Conservation (phyloP, 257 asterid genomes). For the Penstemon eatonii region DNA sequence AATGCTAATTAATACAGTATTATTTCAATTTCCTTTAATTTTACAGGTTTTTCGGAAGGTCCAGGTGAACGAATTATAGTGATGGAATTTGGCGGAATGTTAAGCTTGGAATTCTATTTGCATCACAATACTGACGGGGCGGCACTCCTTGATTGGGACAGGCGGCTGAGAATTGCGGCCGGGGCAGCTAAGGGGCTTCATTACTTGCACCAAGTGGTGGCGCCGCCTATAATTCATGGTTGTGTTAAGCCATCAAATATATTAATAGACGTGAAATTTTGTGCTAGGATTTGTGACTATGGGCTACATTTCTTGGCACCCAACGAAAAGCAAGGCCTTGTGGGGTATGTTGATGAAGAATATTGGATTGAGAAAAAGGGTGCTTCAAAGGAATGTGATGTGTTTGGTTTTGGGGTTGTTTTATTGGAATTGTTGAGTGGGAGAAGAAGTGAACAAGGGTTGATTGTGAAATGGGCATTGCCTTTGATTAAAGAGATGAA, state of each 20-base stretch:
- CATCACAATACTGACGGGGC: constrained; percentile 61
- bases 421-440: constrained; percentile 84
- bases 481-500: constrained; percentile 70
- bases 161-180: constrained; percentile 63
- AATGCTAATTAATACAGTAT: not conserved
- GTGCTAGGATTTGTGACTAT: constrained; percentile 65
- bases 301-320: constrained; percentile 70
- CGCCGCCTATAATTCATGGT: constrained; percentile 71
- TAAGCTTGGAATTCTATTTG: constrained; percentile 69
- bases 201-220: constrained; percentile 63
- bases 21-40: not conserved
- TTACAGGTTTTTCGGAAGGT: constrained; percentile 76
- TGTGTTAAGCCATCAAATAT: constrained; percentile 82
- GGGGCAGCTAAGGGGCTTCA: constrained; percentile 71
- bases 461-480: constrained; percentile 64
- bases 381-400: constrained; percentile 72
- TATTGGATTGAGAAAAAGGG: constrained; percentile 50
- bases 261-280: constrained; percentile 57
- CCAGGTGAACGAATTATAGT: constrained; percentile 82
- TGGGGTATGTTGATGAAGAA: constrained; percentile 66
- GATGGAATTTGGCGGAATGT: constrained; percentile 74
- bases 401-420: constrained; percentile 79
- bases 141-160: constrained; percentile 62
- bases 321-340: constrained; percentile 42
- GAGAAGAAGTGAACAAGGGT: constrained; percentile 47